phyloP scores from a whole-genome alignment of 306 rosid genomes.

The Pyrus betulifolia region DNA sequence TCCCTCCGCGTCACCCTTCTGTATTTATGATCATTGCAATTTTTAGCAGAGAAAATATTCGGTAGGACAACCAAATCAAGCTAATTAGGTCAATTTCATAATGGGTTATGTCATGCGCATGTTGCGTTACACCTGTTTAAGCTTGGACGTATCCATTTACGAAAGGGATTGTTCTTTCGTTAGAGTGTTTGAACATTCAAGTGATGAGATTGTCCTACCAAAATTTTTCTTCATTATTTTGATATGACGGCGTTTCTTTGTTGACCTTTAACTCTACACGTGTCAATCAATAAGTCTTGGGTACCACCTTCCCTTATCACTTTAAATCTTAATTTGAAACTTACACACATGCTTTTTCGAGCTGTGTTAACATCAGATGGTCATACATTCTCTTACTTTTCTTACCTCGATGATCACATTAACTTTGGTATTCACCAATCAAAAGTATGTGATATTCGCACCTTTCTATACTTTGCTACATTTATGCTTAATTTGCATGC shows the following conservation, averaged over 20 bases:
- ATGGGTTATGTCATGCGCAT: not conserved
- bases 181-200: too few relatives aligned
- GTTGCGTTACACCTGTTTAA: not conserved
- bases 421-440: not conserved
- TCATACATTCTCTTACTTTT: not conserved
- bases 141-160: too few relatives aligned
- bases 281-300: not conserved
- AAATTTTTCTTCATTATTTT: too few relatives aligned
- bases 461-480: not conserved
- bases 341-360: not conserved
- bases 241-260: not conserved
- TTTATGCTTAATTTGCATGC: not conserved
- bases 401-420: not conserved
- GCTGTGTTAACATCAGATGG: not conserved
- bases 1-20: too few relatives aligned
- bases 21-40: not conserved
- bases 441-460: too few relatives aligned
- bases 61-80: not conserved
- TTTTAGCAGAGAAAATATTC: not conserved
- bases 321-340: not conserved
- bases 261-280: not conserved
- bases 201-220: not conserved
- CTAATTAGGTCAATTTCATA: not conserved
- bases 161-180: too few relatives aligned
- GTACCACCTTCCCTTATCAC: not conserved